Base-by-base conservation (phyloP, 352 stramenopile genomes). In the Globisporangium abappressorium region DNA sequence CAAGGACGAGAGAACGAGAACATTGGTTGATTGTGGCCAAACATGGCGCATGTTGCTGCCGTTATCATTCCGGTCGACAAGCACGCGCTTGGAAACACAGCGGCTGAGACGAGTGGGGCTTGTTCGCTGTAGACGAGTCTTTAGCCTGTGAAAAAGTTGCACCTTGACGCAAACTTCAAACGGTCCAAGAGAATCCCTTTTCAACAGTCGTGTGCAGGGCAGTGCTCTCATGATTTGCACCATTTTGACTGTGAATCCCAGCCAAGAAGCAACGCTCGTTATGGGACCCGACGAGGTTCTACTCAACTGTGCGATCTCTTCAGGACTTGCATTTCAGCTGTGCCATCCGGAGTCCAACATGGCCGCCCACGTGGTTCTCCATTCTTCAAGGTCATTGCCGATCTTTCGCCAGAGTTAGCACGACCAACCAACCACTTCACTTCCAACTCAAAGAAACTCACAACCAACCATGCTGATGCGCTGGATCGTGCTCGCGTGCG, bases 251-350 rank as follows among this genome's bases (percentile, higher is more conserved):
- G 24, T 26, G 33, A 36, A 36, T 36, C 33, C 33, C 33, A 9
- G 24, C 24, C 24, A 26, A 26, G 24, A 36, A 36, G 4, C 33
- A 9, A 36, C 5, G 0, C 47, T 55, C 18, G 47, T 28, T 30
- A 26, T 26, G 47, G 7, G n/a, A 55, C 47, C 47, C 15, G 38
- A 18, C 38, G 38, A 47, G 38, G n/a, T 55, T n/a, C 28, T n/a
- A 30, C 49, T 56, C 22, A 56, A 56, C 49, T 22, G 49, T 56
- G 41, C 15, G 41, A 49, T 49, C 41, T 49, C 41, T 47, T 47
- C 38, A 43, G 36, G 11, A 43, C 9, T 43, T n/a, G 1, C 5
- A 1, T 9, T 22, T 1, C 41, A 49, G 4, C 36, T 22, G 41
- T 49, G 41, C 2, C 41, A n/a, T 22, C 41, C 5, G 7, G 34